Conservation (phyloP, 257 asterid species). For the Catharanthus roseus region DNA sequence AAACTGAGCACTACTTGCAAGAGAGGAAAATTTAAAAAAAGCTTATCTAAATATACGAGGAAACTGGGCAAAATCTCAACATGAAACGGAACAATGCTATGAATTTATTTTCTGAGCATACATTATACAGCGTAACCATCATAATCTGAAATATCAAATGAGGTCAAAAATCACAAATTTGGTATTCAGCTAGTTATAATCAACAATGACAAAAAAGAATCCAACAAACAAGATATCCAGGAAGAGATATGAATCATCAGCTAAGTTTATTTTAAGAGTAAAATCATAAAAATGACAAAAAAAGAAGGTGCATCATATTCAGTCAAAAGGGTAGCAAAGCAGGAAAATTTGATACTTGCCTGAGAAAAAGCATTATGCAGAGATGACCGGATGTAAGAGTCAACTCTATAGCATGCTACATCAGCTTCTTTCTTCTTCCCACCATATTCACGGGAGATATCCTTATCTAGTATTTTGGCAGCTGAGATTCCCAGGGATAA, state of each 20-base stretch:
- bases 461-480: conserved; percentile 47
- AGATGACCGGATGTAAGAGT: conserved; percentile 78
- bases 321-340: conserved; percentile 1
- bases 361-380: conserved; percentile 52
- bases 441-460: conserved; percentile 33
- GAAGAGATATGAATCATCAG: not conserved
- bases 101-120: not conserved
- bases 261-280: not conserved
- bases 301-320: not conserved
- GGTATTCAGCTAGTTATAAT: not conserved
- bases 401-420: conserved; percentile 47
- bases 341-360: conserved; percentile 50
- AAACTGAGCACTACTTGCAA: conserved; percentile 33
- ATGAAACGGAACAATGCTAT: conserved; percentile 1
- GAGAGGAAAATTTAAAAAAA: conserved; percentile 4
- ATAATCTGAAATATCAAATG: conserved; percentile 2
- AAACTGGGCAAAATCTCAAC: not conserved
- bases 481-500: conserved; percentile 55
- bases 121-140: not conserved
- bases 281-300: not conserved
- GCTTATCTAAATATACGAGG: not conserved
- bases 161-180: not conserved
- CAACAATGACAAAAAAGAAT: not conserved
- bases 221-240: not conserved
- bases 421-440: conserved; percentile 43